Base-by-base conservation (phyloP, 768 basidiomycete genomes). In the Leucogyrophana mollusca region DNA sequence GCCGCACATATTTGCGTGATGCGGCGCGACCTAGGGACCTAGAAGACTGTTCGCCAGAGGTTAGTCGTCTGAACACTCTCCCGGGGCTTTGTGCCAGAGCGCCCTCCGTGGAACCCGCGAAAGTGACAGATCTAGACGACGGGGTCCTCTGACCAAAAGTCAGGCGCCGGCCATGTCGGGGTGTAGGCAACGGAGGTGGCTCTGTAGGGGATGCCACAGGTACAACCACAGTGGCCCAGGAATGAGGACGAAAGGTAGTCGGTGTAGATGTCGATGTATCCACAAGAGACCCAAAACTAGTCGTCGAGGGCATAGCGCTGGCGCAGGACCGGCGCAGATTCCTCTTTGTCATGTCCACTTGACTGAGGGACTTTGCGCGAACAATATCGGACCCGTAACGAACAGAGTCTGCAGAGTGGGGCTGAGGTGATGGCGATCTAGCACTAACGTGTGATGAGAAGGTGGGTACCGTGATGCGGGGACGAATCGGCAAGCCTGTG, bases 371-470 rank as follows among this genome's bases (percentile, higher is more conserved):
- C 16, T 30, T 21, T 4, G n/a, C 9, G 37, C 56, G 55, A 9
- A 68, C 49, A 47, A 67, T 64, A 46, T 67, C 66, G 4, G 66
- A 65, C 2, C 62, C 61, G 9, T 62, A 50, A 34, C 59, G 38
- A 23, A 50, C 47, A 18, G 55, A 53, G 34, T 41, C 39, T 4
- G 35, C 22, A 20, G 32, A 51, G 36, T 13, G 34, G 20, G 14
- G 49, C 11, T 22, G 43, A 21, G 23, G 37, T 13, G 14, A 17
- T 22, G 44, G 30, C 25, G 13, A 22, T 30, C 10, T 47, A 17
- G 20, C 13, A 13, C 27, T 30, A 30, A 30, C 41, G 24, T 52
- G 25, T 46, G 16, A 41, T 36, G 4, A 52, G 13, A 13, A 30
- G 30, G 18, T 50, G 42, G 9, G 56, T 46, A 24, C 54, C 42